Conservation (phyloP, 2,329 filamentous ascomycete species). For the Aspergillus sergii region DNA sequence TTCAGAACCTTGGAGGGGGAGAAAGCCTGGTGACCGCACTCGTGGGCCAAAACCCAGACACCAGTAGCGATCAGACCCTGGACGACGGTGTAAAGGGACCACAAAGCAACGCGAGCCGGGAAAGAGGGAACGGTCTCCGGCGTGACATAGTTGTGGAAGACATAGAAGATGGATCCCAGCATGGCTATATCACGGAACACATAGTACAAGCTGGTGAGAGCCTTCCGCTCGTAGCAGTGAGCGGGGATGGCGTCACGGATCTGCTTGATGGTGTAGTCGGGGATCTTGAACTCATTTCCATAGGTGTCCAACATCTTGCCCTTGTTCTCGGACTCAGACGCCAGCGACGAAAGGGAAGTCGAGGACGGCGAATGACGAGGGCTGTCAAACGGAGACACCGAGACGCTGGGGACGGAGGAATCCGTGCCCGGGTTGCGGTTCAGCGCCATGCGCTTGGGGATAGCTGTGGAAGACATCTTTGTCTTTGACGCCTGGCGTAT, state of each 20-base stretch:
- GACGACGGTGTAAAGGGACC: slow-evolving; percentile 72
- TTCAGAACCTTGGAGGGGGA: slow-evolving; percentile 89
- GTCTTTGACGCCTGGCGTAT: neutral
- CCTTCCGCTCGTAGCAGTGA: slow-evolving; percentile 93
- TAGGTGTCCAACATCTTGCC: slow-evolving; percentile 81
- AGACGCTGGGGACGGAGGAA: slow-evolving; percentile 56
- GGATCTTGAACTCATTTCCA: slow-evolving; percentile 90
- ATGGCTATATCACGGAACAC: slow-evolving; percentile 78
- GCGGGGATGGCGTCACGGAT: slow-evolving; percentile 96
- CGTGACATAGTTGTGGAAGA: slow-evolving; percentile 88
- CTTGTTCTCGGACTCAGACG: slow-evolving; percentile 63
- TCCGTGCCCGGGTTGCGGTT: slow-evolving; percentile 57
- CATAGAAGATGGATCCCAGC: slow-evolving; percentile 75
- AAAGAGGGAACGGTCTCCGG: slow-evolving; percentile 77
- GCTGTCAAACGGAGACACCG: slow-evolving; percentile 60
- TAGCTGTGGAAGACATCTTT: slow-evolving; percentile 54
- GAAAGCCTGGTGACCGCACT: slow-evolving; percentile 97
- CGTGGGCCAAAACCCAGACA: slow-evolving; percentile 94
- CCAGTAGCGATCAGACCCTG: slow-evolving; percentile 95
- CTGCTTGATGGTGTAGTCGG: slow-evolving; percentile 96
- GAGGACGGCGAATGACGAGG: slow-evolving; percentile 71
- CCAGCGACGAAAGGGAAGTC: slow-evolving; percentile 89
- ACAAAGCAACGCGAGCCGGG: slow-evolving; percentile 65
- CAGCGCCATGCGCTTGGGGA: slow-evolving; percentile 51
- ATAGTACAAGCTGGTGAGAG: slow-evolving; percentile 73